phyloP scores from a whole-genome alignment of 768 basidiomycete species.

The Auriculariales sp. region DNA sequence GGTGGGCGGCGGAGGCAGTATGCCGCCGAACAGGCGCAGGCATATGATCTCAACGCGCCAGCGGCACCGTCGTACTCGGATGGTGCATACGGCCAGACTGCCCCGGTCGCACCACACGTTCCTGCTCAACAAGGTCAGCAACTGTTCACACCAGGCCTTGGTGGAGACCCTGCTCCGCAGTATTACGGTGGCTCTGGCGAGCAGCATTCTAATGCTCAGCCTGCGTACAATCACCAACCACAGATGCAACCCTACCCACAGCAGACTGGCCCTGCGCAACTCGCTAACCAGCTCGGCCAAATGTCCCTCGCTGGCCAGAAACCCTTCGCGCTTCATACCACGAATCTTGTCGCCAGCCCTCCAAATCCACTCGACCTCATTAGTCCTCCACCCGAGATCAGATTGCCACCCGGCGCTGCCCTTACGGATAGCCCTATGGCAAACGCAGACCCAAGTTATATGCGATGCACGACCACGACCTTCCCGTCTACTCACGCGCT shows the following conservation, averaged over 20 bases:
- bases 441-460: slow-evolving; percentile 83
- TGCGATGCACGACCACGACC: slow-evolving; percentile 82
- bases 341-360: slow-evolving; percentile 85
- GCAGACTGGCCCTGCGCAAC: slow-evolving; percentile 18
- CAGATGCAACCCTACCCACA: slow-evolving; percentile 23
- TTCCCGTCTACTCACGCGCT: slow-evolving; percentile 83
- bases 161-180: slow-evolving; percentile 31
- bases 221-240: slow-evolving; percentile 29
- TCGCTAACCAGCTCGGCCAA: slow-evolving; percentile 75
- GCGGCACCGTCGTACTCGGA: slow-evolving; percentile 12
- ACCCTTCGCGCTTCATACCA: slow-evolving; percentile 64
- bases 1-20: slow-evolving; percentile 76
- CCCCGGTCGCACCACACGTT: slow-evolving; percentile 29
- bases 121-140: slow-evolving; percentile 28
- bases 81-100: slow-evolving; percentile 20
- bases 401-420: slow-evolving; percentile 72
- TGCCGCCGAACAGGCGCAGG: slow-evolving; percentile 86
- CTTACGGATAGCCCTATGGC: slow-evolving; percentile 64
- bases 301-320: slow-evolving; percentile 74
- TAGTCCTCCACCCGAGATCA: slow-evolving; percentile 75
- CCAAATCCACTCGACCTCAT: slow-evolving; percentile 80
- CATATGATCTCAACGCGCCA: slow-evolving; percentile 56
- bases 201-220: slow-evolving; percentile 18
- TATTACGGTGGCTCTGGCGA: slow-evolving; percentile 1
- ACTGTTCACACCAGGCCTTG: slow-evolving; percentile 78